Base-by-base conservation (phyloP, 192 early-diverging fungal species). In the Pecoramyces ruminantium region DNA sequence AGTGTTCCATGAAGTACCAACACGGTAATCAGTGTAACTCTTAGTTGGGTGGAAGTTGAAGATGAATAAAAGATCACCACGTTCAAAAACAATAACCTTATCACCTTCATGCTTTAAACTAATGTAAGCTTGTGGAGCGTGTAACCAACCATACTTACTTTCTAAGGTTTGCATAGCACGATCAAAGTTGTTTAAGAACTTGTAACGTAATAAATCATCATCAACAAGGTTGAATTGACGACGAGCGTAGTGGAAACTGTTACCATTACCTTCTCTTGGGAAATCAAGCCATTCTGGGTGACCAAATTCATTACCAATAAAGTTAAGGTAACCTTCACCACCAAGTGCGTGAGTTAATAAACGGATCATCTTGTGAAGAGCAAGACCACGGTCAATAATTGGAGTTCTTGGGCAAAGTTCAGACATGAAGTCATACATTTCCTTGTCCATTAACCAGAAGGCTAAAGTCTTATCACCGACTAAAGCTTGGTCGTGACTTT, bases 281-380 rank as follows among this genome's bases (percentile, higher is more conserved):
- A 99, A 99, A 86, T 99, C 97, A 29, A 99, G 90, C 97, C 97
- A 99, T 86, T 99, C 97, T n/a, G 97, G 97, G 81, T 99, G 97
- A 1, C 97, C 97, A 88, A 98, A 97, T 27, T 79, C 81, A 39
- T 81, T 79, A 39, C 97, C 97, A 84, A 96, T 95, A 81, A 99
- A 99, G 78, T 93, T 98, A 79, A 99, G 87, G 83, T 96, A 99
- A 13, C 96, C 97, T 87, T 97, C 95, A n/a, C 97, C 97, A 29
- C 95, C 96, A 25, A 98, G 88, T 8, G 88, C 92, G 80, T 92
- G 92, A 4, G 95, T 97, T 1, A 98, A 85, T 39, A 98, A 87
- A 89, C 95, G 88, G 82, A 98, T 97, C 94, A 98, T 92, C 86
- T 98, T 98, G 88, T 98, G 97, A 82, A 98, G 86, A 38, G 96